These are phyloP conservation scores for Saccharomyces uvarum DNA, from an alignment of 1,139 yeast species.

Conservation along the genomic window DNA sequence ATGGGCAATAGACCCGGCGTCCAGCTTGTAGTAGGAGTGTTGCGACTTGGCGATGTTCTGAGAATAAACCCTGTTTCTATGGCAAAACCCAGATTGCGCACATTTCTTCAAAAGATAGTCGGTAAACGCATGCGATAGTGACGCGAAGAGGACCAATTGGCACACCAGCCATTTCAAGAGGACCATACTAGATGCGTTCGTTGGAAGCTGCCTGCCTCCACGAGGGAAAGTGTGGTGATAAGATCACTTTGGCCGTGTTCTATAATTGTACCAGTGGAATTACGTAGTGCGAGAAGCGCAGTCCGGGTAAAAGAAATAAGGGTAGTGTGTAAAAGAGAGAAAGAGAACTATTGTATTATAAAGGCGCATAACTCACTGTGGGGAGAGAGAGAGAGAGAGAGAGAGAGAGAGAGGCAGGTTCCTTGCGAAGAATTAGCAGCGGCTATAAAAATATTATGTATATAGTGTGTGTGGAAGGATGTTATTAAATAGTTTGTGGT, in stretches of 20 bases:
- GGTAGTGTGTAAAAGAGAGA: not conserved
- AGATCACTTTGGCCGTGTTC: not conserved
- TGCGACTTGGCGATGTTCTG: slow-evolving; percentile 35
- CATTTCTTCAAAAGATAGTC: slow-evolving; percentile 64
- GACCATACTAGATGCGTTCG: not conserved
- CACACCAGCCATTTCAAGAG: not conserved
- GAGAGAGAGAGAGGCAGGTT: not conserved
- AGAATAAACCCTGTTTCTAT: slow-evolving; percentile 71
- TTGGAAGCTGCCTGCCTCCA: no score
- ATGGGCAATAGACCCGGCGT: slow-evolving; percentile 35
- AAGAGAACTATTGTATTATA: not conserved
- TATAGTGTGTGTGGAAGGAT: not conserved
- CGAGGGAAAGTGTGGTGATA: no score
- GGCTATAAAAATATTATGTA: not conserved
- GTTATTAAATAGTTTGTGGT: not conserved
- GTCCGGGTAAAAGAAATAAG: not conserved
- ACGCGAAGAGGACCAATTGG: slow-evolving; percentile 3
- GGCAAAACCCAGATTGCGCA: slow-evolving; percentile 77
- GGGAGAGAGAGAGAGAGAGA: not conserved
- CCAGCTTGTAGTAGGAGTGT: slow-evolving; percentile 49
- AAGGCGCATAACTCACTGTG: not conserved
- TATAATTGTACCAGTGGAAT: not conserved
- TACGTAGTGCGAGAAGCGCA: not conserved
- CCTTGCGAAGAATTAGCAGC: not conserved
- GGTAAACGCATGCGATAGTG: slow-evolving; percentile 18